phyloP scores from a whole-genome alignment of 768 basidiomycete genomes.

The Russula compacta region DNA sequence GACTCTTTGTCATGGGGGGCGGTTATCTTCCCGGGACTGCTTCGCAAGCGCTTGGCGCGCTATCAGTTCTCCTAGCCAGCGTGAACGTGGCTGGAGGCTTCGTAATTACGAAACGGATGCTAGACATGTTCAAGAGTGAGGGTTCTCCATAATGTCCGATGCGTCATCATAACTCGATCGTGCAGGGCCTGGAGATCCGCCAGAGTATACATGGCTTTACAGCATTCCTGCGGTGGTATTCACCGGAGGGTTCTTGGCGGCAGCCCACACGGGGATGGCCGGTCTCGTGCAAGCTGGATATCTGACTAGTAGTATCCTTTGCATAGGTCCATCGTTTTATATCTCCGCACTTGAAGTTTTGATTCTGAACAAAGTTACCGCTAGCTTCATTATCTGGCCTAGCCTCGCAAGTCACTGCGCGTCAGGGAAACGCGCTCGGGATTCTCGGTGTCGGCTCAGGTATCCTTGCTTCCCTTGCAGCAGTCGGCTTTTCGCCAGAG shows the following conservation, averaged over 20 bases:
- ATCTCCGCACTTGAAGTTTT: too few species aligned
- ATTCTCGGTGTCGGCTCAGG: slow-evolving; percentile 79
- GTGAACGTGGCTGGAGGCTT: slow-evolving; percentile 87
- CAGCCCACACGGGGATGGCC: slow-evolving; percentile 75
- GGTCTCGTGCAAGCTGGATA: slow-evolving; percentile 87
- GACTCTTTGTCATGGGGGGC: slow-evolving; percentile 87
- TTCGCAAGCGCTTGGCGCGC: slow-evolving; percentile 69
- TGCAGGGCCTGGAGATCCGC: slow-evolving; percentile 71
- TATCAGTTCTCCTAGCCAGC: slow-evolving; percentile 80
- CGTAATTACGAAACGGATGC: slow-evolving; percentile 84
- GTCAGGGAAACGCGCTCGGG: slow-evolving; percentile 84
- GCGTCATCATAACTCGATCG: not conserved
- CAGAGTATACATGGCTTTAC: slow-evolving; percentile 82
- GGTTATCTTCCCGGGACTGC: slow-evolving; percentile 75
- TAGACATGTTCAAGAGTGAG: slow-evolving; percentile 84
- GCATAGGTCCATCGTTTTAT: slow-evolving; percentile 47
- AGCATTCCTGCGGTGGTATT: slow-evolving; percentile 72
- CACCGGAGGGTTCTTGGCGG: slow-evolving; percentile 72
- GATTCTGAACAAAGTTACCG: not conserved
- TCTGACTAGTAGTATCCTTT: slow-evolving; percentile 74
- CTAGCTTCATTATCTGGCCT: slow-evolving; percentile 72
- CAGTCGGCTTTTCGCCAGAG: slow-evolving; percentile 73
- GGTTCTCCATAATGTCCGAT: slow-evolving; percentile 18
- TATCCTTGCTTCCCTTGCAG: slow-evolving; percentile 69
- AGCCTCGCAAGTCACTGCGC: slow-evolving; percentile 69